A percentile compares a stretch with the other conserved stretches of the same genome.
phyloP scores from a whole-genome alignment of 2,329 filamentous ascomycete genomes.

The Pezicula rhizophila region DNA sequence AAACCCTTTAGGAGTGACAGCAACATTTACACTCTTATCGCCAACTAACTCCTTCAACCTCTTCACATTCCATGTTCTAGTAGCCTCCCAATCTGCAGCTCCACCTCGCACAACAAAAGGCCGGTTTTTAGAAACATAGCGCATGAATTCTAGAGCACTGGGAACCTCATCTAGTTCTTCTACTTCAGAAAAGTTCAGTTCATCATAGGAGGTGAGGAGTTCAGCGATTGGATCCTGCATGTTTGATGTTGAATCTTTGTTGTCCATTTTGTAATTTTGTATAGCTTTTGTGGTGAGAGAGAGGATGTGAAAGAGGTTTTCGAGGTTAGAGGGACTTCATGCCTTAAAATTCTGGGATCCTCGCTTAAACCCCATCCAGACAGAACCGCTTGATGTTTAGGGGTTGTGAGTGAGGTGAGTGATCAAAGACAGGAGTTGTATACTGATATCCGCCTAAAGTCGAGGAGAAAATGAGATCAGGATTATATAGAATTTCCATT shows the following conservation, averaged over 20 bases:
- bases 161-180: constrained; percentile 60
- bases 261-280: too few relatives aligned
- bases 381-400: too few relatives aligned
- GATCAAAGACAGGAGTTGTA: too few relatives aligned
- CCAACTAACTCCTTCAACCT: constrained; percentile 52
- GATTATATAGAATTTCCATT: too few relatives aligned
- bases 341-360: too few relatives aligned
- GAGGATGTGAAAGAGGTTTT: too few relatives aligned
- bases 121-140: constrained; percentile 65
- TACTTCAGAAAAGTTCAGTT: constrained; percentile 58
- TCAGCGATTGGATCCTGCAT: constrained; percentile 38
- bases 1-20: constrained; percentile 68
- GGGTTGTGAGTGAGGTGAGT: neutral
- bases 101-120: constrained; percentile 67
- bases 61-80: constrained; percentile 52
- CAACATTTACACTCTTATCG: constrained; percentile 61
- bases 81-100: constrained; percentile 58
- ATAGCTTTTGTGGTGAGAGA: too few relatives aligned
- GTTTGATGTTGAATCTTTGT: too few relatives aligned
- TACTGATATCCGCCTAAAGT: too few relatives aligned
- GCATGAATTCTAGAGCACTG: constrained; percentile 73
- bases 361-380: too few relatives aligned
- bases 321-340: too few relatives aligned
- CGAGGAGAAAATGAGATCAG: too few relatives aligned
- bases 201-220: constrained; percentile 65